Percentiles rank a stretch among this genome's conserved stretches.
Conservation (phyloP, 179 eudicot genomes). For the Silene noctiflora region DNA sequence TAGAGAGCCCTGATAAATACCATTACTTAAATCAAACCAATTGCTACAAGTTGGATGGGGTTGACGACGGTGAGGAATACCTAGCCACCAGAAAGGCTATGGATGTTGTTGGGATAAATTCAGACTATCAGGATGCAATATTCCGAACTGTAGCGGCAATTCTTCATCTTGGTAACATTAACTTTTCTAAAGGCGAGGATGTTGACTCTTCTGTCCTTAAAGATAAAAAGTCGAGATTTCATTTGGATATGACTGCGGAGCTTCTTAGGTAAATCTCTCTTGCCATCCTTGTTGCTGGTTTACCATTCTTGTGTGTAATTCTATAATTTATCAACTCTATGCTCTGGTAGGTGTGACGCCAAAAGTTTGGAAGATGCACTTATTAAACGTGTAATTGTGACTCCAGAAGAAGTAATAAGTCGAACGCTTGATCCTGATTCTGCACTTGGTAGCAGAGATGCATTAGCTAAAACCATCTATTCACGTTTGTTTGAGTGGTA, state of each 20-base stretch:
- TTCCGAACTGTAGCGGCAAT: conserved; percentile 81
- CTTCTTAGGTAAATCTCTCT: conserved; percentile 52
- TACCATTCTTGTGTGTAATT: not conserved
- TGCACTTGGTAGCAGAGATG: conserved; percentile 82
- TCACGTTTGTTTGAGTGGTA: conserved; percentile 97
- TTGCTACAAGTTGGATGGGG: conserved; percentile 71
- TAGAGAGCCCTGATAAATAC: conserved; percentile 59
- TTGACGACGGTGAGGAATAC: conserved; percentile 77
- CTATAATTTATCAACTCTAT: conserved; percentile 11
- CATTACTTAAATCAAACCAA: conserved; percentile 92
- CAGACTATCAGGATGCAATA: conserved; percentile 89
- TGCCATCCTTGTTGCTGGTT: not conserved
- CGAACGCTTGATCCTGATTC: conserved; percentile 76
- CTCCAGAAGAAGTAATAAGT: conserved; percentile 90
- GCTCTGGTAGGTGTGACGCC: conserved; percentile 65
- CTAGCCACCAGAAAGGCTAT: conserved; percentile 91
- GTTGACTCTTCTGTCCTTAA: conserved; percentile 78
- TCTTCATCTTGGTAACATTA: conserved; percentile 83
- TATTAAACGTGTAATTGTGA: conserved; percentile 86
- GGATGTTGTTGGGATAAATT: conserved; percentile 93
- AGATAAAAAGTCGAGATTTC: conserved; percentile 77
- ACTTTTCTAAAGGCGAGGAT: conserved; percentile 76
- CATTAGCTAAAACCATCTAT: conserved; percentile 82
- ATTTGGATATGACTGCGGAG: conserved; percentile 67
- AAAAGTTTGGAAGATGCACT: conserved; percentile 86